Evolutionary conservation across 2,329 filamentous ascomycete genomes (phyloP).

Genomic region (Rosellinia necatrix): DNA sequence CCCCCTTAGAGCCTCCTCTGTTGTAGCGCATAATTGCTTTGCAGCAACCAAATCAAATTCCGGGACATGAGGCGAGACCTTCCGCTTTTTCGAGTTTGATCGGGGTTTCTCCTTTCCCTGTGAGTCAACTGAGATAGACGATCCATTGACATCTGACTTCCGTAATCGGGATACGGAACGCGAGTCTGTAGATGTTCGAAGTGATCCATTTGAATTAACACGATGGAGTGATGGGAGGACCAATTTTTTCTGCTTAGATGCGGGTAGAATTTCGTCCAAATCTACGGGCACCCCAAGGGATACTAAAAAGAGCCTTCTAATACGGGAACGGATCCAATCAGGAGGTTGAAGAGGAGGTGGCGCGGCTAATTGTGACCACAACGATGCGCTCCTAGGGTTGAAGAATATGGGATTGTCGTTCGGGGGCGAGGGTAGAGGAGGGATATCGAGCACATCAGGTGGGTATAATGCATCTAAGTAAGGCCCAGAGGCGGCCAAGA

Average conservation of each 20-base stretch:
- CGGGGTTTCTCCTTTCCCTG: conserved; percentile 56
- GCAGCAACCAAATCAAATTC: conserved; percentile 80
- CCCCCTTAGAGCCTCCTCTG: conserved; percentile 78
- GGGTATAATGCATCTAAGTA: conserved; percentile 72
- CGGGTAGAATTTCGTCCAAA: conserved; percentile 93
- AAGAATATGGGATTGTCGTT: conserved; percentile 72
- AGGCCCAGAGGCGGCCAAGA: conserved; percentile 64
- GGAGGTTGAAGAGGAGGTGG: conserved; percentile 93
- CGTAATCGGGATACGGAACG: conserved; percentile 53
- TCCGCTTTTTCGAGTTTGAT: conserved; percentile 48
- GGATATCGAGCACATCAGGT: conserved; percentile 57
- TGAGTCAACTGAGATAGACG: conserved; percentile 63
- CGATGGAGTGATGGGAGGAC: conserved; percentile 74
- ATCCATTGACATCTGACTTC: conserved; percentile 56
- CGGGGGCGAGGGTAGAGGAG: conserved; percentile 54
- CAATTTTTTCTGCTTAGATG: conserved; percentile 97
- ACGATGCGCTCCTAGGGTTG: conserved; percentile 82
- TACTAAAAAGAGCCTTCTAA: conserved; percentile 91
- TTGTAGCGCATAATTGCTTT: conserved; percentile 79
- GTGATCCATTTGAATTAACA: conserved; percentile 54
- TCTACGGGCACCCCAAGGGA: conserved; percentile 96
- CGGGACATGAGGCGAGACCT: conserved; percentile 70
- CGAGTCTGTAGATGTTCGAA: conserved; percentile 59
- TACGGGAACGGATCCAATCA: conserved; percentile 96
- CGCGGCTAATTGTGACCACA: conserved; percentile 96